Percentiles rank a stretch among this genome's conserved stretches.
phyloP scores from a whole-genome alignment of 441 rosid species.

The Omphalea diandra region DNA sequence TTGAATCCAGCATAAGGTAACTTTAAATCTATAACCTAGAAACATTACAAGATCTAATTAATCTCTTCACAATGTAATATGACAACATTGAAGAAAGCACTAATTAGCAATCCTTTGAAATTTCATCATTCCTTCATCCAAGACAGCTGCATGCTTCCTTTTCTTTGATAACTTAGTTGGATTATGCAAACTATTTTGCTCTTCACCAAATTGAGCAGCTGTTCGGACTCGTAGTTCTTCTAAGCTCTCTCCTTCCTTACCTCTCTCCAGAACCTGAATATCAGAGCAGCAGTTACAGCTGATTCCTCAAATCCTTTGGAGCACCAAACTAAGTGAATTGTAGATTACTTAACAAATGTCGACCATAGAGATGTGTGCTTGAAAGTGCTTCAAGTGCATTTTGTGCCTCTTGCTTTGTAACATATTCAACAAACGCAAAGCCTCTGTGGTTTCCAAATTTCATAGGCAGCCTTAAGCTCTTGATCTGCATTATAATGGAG shows the following conservation, averaged over 20 bases:
- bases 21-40: not conserved
- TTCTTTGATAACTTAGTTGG: constrained; percentile 50
- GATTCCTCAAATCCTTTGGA: not conserved
- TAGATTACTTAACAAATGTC: constrained; percentile 66
- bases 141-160: constrained; percentile 51
- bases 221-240: constrained; percentile 77
- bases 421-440: constrained; percentile 77
- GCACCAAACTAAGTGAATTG: not conserved
- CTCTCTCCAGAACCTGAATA: constrained; percentile 80
- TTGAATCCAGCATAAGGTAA: constrained; percentile 13
- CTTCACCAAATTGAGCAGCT: constrained; percentile 70
- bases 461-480: constrained; percentile 86
- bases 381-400: constrained; percentile 74
- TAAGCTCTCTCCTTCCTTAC: constrained; percentile 82
- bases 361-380: constrained; percentile 85
- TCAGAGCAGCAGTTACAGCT: not conserved
- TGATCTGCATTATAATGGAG: constrained; percentile 47
- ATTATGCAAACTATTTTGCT: constrained; percentile 45
- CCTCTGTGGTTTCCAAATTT: constrained; percentile 76
- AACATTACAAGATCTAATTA: not conserved
- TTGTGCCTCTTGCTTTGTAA: constrained; percentile 88
- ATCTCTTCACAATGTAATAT: not conserved
- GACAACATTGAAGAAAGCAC: not conserved
- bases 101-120: constrained; percentile 51
- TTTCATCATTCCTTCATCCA: constrained; percentile 63